phyloP scores from a whole-genome alignment of 192 early-diverging fungal species.

The Backusella sp. region DNA sequence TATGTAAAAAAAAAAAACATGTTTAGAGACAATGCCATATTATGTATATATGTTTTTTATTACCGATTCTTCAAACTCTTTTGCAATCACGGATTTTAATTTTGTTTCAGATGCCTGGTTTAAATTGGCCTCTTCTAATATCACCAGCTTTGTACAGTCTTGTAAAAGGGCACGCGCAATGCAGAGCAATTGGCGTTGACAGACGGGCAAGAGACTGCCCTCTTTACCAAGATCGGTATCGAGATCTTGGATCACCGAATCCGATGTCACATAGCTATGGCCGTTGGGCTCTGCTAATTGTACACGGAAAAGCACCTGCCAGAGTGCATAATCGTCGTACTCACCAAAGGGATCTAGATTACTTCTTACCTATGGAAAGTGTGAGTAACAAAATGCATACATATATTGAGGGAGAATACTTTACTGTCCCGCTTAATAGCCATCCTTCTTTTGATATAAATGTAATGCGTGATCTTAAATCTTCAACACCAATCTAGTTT shows the following conservation, averaged over 20 bases:
- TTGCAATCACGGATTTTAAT: conserved; percentile 81
- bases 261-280: not conserved
- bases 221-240: conserved; percentile 35
- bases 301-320: conserved; percentile 66
- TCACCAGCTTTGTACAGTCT: conserved; percentile 49
- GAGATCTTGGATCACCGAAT: conserved; percentile 22
- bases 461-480: conserved; percentile 65
- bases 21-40: too few species aligned
- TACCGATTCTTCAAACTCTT: conserved; percentile 63
- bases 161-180: conserved; percentile 48
- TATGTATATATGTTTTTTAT: not conserved
- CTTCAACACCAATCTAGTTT: conserved; percentile 66
- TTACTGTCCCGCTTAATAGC: conserved; percentile 61
- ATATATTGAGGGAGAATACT: not conserved
- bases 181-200: conserved; percentile 46
- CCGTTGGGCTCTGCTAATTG: conserved; percentile 40
- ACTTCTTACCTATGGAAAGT: conserved; percentile 46
- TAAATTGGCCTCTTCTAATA: conserved; percentile 88
- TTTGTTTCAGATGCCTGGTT: conserved; percentile 73
- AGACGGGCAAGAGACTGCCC: conserved; percentile 35
- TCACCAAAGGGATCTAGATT: conserved; percentile 58
- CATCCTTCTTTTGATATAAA: conserved; percentile 78
- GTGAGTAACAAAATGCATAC: conserved; percentile 13
- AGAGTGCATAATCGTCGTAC: conserved; percentile 58
- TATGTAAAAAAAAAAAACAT: not conserved